These are phyloP conservation scores for Coemansia sp. DNA, from an alignment of 192 early-diverging fungal genomes.

Conservation along the genomic window DNA sequence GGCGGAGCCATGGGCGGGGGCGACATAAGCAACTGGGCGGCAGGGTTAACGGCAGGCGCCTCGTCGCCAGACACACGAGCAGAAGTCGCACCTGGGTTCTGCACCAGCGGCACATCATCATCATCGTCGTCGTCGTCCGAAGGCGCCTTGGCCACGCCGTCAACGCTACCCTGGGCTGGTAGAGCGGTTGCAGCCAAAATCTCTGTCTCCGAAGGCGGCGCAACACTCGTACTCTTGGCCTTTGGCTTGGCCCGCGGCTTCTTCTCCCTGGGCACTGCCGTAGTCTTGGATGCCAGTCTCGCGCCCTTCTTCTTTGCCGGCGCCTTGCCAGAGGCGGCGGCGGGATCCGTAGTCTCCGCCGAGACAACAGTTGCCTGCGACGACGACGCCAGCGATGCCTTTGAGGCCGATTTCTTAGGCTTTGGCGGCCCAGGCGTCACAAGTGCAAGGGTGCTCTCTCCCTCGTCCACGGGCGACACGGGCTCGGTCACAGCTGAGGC, in stretches of 20 bases:
- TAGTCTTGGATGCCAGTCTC: constrained; percentile 5
- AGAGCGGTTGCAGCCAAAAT: not conserved
- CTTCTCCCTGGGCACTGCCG: constrained; percentile 24
- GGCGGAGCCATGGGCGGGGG: not conserved
- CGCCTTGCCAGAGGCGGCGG: constrained; percentile 10
- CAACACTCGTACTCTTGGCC: constrained; percentile 5
- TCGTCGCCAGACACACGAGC: not conserved
- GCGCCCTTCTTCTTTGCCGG: constrained; percentile 14
- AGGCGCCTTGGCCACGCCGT: not conserved
- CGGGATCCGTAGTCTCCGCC: not conserved
- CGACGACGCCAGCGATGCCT: not conserved
- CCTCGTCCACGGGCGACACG: constrained; percentile 1
- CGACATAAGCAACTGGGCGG: constrained; percentile 12
- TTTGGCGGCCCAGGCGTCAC: not conserved
- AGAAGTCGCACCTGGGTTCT: not conserved
- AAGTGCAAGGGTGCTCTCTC: not conserved
- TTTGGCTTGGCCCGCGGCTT: constrained; percentile 36
- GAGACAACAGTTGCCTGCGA: not conserved
- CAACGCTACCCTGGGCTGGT: not conserved
- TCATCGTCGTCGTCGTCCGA: not conserved
- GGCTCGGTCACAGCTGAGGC: not conserved
- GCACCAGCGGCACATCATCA: constrained; percentile 21
- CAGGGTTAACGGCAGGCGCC: not conserved
- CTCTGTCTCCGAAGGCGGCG: not conserved
- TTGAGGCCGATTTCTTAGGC: constrained; percentile 4